Evolutionary conservation across 768 basidiomycete species (phyloP).

Genomic region (Dioszegia aurantiaca): DNA sequence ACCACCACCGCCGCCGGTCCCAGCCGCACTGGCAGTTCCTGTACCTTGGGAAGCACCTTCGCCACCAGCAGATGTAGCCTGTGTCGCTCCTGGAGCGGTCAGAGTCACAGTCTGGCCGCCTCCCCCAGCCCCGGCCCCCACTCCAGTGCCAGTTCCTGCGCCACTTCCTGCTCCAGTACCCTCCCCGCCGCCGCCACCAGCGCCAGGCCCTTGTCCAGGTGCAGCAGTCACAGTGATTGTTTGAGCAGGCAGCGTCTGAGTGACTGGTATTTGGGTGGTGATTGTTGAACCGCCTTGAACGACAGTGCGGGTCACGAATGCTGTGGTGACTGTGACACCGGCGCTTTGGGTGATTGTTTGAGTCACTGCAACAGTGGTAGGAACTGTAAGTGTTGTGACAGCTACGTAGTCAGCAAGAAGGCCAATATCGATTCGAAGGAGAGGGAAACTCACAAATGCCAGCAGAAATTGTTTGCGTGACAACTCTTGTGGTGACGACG

Average conservation of each 20-base stretch:
- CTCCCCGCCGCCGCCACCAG: conserved; percentile 5
- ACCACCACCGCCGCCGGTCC: neutral
- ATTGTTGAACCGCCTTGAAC: conserved; percentile 17
- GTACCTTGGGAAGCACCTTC: conserved; percentile 3
- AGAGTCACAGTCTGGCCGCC: no score
- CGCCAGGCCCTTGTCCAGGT: no score
- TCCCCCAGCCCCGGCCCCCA: neutral
- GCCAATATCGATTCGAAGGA: neutral
- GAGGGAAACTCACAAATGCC: conserved; percentile 11
- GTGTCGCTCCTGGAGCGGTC: no score
- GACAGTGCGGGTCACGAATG: conserved; percentile 8
- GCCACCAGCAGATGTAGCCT: no score
- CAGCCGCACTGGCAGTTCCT: neutral
- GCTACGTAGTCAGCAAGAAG: neutral
- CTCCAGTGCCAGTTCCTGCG: neutral
- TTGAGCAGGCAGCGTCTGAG: conserved; percentile 4
- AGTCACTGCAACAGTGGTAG: conserved; percentile 2
- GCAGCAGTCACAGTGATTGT: neutral
- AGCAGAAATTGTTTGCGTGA: conserved; percentile 10
- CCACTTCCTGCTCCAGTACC: no score
- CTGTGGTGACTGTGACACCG: neutral
- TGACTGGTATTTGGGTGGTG: conserved; percentile 11
- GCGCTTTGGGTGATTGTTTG: conserved; percentile 13
- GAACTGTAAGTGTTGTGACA: conserved; percentile 11
- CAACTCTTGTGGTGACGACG: conserved; percentile 1